These are phyloP conservation scores for Trichocladium uniseriatum DNA, from an alignment of 495 filamentous ascomycete species.

Conservation along the genomic window DNA sequence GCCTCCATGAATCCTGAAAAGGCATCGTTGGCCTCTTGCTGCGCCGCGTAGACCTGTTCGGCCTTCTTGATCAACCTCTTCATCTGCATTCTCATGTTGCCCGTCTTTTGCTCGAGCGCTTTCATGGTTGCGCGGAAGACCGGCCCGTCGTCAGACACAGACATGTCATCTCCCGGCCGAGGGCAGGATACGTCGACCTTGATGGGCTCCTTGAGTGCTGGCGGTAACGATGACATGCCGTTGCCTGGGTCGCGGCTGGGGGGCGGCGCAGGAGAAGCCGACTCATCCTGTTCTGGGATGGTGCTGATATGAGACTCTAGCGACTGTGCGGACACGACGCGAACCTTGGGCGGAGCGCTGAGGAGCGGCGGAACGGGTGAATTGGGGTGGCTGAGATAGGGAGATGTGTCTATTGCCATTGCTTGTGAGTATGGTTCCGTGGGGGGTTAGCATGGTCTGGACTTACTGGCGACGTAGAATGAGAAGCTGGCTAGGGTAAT, in stretches of 20 bases:
- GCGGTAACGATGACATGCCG: conserved; percentile 24
- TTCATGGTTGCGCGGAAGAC: conserved; percentile 97
- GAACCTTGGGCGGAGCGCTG: conserved; percentile 61
- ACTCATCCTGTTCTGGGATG: conserved; percentile 49
- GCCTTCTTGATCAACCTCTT: conserved; percentile 92
- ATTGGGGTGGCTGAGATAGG: conserved; percentile 34
- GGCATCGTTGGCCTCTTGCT: conserved; percentile 74
- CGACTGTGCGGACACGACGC: conserved; percentile 74
- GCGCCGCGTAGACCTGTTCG: conserved; percentile 73
- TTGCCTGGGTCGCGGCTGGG: conserved; percentile 35
- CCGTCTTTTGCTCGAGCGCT: conserved; percentile 89
- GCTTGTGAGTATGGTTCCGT: background rate
- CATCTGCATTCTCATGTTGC: conserved; percentile 85
- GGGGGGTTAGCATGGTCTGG: background rate
- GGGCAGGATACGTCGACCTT: conserved; percentile 84
- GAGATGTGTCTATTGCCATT: conserved; percentile 28
- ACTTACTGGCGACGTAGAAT: conserved; percentile 83
- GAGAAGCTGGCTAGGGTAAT: conserved; percentile 84
- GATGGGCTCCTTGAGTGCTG: conserved; percentile 45
- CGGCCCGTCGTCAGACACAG: conserved; percentile 82
- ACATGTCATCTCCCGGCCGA: conserved; percentile 79
- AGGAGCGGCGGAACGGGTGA: conserved; percentile 61
- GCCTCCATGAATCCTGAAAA: conserved; percentile 77
- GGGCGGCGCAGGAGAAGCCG: conserved; percentile 57
- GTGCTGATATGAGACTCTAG: conserved; percentile 66